phyloP scores from a whole-genome alignment of 2,329 filamentous ascomycete genomes.

The Coniella lustricola region DNA sequence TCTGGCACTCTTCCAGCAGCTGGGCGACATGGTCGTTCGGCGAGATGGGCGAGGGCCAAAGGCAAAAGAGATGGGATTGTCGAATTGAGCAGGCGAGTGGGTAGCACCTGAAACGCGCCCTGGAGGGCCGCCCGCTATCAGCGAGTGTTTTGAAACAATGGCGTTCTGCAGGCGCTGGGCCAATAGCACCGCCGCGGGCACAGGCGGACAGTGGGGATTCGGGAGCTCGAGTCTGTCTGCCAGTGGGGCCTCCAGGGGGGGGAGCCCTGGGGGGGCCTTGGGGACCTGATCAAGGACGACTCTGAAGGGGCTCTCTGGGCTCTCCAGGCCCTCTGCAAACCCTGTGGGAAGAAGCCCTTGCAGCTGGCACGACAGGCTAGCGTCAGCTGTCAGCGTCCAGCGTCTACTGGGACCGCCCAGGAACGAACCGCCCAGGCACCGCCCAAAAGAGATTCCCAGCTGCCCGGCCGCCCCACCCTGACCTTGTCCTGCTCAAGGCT shows the following conservation, averaged over 20 bases:
- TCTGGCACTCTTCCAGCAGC: conserved; percentile 7
- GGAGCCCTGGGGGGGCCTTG: no score
- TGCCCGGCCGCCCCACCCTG: background rate
- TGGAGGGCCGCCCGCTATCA: conserved; percentile 19
- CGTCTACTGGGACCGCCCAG: conserved; percentile 1
- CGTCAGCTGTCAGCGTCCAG: conserved; percentile 12
- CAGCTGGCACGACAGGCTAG: conserved; percentile 6
- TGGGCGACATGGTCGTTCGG: conserved; percentile 4
- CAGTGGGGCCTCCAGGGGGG: conserved; percentile 7
- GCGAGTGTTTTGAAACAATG: conserved; percentile 17
- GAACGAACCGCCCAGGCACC: no score
- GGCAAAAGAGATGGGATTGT: conserved; percentile 9
- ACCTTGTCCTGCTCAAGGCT: background rate
- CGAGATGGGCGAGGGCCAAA: background rate
- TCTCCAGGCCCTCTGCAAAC: no score
- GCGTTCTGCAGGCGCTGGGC: conserved; percentile 12
- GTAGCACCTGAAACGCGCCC: conserved; percentile 23
- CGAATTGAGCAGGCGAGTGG: conserved; percentile 14
- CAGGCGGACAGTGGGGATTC: background rate
- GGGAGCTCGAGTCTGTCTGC: conserved; percentile 10
- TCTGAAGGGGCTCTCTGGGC: no score
- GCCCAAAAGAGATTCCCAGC: no score
- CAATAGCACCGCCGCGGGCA: conserved; percentile 7
- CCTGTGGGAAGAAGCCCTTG: no score
- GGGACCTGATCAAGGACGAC: background rate